phyloP scores from a whole-genome alignment of 352 stramenopile genomes.

The Thalassiosira ordinaria region DNA sequence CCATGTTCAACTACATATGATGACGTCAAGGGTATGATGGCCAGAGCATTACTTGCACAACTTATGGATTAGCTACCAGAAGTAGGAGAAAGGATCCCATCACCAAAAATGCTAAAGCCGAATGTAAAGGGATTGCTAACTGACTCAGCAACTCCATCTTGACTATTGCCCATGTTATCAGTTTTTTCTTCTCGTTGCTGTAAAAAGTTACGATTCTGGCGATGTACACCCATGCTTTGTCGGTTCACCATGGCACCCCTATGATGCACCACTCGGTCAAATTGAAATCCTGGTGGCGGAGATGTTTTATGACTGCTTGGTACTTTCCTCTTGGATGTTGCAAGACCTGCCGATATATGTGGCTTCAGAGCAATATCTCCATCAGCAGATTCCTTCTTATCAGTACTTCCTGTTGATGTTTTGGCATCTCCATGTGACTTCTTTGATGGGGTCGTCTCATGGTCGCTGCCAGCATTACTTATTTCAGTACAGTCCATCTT shows the following conservation, averaged over 20 bases:
- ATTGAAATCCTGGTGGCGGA: conserved; percentile 7
- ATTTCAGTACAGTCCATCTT: background rate
- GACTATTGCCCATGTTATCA: background rate
- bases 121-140: conserved; percentile 13
- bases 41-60: too few species aligned
- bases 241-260: conserved; percentile 11
- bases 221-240: conserved; percentile 18
- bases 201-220: conserved; percentile 4
- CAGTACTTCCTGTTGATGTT: background rate
- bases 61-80: background rate
- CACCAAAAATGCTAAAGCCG: conserved; percentile 17
- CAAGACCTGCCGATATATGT: too few species aligned
- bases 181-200: background rate
- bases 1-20: too few species aligned
- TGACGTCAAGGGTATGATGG: background rate
- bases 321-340: background rate
- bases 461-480: background rate
- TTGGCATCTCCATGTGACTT: background rate
- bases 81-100: conserved; percentile 5
- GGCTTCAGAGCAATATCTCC: too few species aligned
- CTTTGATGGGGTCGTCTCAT: background rate
- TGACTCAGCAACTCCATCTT: background rate
- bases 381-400: background rate
- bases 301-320: background rate
- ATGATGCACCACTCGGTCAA: conserved; percentile 2